Evolutionary conservation across 108 stramenopile species (phyloP), one percentile per base, ranked within the genome.

Genomic region (Aurantiochytrium sp.): DNA sequence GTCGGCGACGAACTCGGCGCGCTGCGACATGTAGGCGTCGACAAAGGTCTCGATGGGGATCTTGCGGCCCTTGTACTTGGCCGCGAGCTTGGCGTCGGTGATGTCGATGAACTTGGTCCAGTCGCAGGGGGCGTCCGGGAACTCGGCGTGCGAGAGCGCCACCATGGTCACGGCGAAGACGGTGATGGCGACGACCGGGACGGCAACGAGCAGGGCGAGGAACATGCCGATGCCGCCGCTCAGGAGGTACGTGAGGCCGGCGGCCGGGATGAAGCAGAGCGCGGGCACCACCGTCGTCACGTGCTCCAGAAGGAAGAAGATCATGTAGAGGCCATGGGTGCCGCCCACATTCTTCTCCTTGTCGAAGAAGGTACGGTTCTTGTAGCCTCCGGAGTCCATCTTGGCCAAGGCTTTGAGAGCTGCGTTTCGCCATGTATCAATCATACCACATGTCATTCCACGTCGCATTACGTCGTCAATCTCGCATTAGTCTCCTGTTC

Each of bases 311-410:
- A 81, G 45, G 73, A 81, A 81, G 73, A 81, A 81, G 73, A 81
- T 81, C 42, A 81, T 48, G 73, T 81, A 81, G 42, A 81, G 73
- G 42, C 73, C 73, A 48, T 81, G 73, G 45, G 73, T 81, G 73
- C 73, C 73, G 39, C 73, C 73, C 73, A 81, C 73, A 48, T 81
- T 81, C 73, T 81, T 81, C 73, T 81, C 73, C 42, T 81, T 81
- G 42, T 81, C 73, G 39, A 48, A 48, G 73, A 81, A 81, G 42
- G 45, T 48, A 24, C 73, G 73, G 21, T 22, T 48, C 36, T 81
- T 17, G 45, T 81, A 81, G 12, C 73, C 73, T n/a, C 73, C 73
- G 73, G 42, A 48, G 45, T 81, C 73, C 73, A 81, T 81, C 73
- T 12, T 81, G 73, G 59, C 59, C n/a, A n/a, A n/a, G n/a, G n/a